Base-by-base conservation (phyloP, 208 protist genomes). In the Crithidia expoeki region DNA sequence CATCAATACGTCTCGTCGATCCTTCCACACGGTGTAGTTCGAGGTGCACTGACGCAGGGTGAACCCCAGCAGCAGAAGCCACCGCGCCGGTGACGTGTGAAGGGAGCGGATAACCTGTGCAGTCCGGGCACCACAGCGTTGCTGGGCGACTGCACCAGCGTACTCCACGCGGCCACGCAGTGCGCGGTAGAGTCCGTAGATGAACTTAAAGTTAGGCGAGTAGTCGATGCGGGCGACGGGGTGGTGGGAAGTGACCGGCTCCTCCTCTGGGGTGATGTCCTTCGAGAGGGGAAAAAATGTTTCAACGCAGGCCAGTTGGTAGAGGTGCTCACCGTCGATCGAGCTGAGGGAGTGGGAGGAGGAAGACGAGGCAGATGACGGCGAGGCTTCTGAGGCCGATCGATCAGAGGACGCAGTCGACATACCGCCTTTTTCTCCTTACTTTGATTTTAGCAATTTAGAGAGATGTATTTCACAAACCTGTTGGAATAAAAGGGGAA, bases 21-120 rank as follows among this genome's bases (percentile, higher is more conserved):
- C 87, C 65, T 84, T 85, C 88, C 90, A 95, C 12, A 78, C 75
- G 10, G 87, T 85, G 75, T 95, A 95, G 79, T 93, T 78, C 25
- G 83, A 76, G 6, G 75, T 53, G 60, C 78, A 85, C 34, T 86
- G 68, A 2, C 75, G 73, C 9, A 92, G 44, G 0, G 78, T 76
- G 70, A 91, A 93, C 0, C 79, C 80, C 4, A 90, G 72, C 42
- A 93, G 67, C n/a, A 93, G 71, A 61, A 95, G 70, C 87, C 87
- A 93, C 21, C 74, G 79, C 19, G 87, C 69, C 19, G 81, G 72
- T 10, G 75, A 76, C 3, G 76, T 47, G 55, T 58, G 61, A 0
- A 76, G 50, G 25, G 52, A 32, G 6, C 56, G 62, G 42, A 76
- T 76, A 17, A 76, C 55, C 27, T 32, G 56, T 1, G 0, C 10